Percentiles rank a stretch among this genome's conserved stretches.
Evolutionary conservation across 2,329 filamentous ascomycete genomes (phyloP).

Genomic region (Colletotrichum sp.): DNA sequence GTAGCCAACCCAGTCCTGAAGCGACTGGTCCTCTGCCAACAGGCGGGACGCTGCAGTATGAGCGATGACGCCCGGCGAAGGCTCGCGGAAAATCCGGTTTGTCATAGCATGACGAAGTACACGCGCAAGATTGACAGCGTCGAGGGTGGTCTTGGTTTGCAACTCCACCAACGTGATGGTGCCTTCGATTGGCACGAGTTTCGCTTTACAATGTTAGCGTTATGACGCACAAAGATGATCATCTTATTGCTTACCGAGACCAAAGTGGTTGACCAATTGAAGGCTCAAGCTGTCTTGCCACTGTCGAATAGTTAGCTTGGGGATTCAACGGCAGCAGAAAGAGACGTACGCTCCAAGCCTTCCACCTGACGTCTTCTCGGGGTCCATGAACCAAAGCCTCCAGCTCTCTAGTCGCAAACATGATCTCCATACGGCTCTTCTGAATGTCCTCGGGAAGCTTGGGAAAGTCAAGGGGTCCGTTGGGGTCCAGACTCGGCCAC

Average conservation of each 20-base stretch:
- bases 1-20: constrained; percentile 61
- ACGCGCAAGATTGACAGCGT: constrained; percentile 54
- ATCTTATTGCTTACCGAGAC: constrained; percentile 43
- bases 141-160: constrained; percentile 47
- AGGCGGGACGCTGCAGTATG: constrained; percentile 60
- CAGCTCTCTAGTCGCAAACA: constrained; percentile 54
- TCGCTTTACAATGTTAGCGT: constrained; percentile 37
- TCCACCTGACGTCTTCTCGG: constrained; percentile 55
- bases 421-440: constrained; percentile 49
- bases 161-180: constrained; percentile 52
- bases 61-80: constrained; percentile 51
- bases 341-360: constrained; percentile 54
- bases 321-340: not conserved
- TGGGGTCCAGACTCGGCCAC: constrained; percentile 49
- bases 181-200: constrained; percentile 52
- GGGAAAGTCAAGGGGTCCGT: constrained; percentile 51
- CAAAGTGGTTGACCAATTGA: constrained; percentile 54
- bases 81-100: constrained; percentile 59
- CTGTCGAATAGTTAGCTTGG: constrained; percentile 32
- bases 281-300: constrained; percentile 56
- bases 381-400: constrained; percentile 53
- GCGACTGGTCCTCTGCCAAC: constrained; percentile 50
- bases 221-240: not conserved
- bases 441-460: constrained; percentile 50
- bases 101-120: constrained; percentile 63